These are phyloP conservation scores for Gossypium raimondii DNA, from an alignment of 345 rosid species.

Conservation along the genomic window DNA sequence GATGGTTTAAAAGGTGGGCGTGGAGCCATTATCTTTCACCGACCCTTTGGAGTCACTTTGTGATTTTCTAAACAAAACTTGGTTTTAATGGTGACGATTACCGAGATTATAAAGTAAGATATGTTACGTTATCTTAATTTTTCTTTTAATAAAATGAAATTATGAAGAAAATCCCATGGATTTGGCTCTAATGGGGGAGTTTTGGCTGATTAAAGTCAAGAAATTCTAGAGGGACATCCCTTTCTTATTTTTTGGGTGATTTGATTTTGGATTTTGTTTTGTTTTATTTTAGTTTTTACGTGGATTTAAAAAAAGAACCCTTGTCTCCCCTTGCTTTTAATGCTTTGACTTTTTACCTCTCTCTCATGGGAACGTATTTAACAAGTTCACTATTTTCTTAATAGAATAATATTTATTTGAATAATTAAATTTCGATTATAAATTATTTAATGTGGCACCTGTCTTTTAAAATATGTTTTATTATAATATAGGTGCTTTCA, in stretches of 20 bases:
- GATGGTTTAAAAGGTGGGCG: conserved; percentile 1
- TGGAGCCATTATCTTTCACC: conserved; percentile 7
- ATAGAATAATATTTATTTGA: too few relatives aligned
- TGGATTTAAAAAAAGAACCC: not conserved
- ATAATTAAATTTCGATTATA: too few relatives aligned
- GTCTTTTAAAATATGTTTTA: too few relatives aligned
- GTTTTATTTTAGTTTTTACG: conserved; percentile 7
- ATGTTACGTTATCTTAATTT: not conserved
- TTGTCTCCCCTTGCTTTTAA: not conserved
- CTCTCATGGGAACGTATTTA: not conserved
- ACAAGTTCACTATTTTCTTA: not conserved
- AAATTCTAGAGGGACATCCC: conserved; percentile 16
- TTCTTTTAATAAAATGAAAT: not conserved
- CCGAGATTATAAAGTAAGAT: too few relatives aligned
- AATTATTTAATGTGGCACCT: too few relatives aligned
- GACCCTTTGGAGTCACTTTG: not conserved
- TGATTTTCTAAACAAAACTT: not conserved
- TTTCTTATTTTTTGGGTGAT: not conserved
- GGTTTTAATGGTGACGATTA: not conserved
- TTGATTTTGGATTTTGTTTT: not conserved
- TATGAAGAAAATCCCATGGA: not conserved
- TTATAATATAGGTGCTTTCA: too few relatives aligned
- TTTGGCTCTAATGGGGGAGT: not conserved
- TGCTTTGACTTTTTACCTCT: not conserved
- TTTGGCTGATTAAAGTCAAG: conserved; percentile 10